Conservation (phyloP, 768 basidiomycete species). For the Podaxis mareebaensis region DNA sequence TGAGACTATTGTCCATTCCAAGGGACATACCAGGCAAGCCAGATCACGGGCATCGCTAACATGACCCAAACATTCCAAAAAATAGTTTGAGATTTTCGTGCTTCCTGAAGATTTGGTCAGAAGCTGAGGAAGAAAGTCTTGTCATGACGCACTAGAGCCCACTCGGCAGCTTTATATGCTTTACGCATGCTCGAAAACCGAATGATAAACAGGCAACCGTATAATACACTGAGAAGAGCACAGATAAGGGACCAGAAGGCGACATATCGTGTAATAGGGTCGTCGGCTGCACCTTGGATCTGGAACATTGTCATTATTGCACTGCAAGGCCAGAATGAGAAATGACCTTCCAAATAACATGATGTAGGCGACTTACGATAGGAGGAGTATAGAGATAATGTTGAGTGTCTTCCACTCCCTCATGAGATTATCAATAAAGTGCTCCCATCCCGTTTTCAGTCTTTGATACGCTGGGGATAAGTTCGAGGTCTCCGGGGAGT, state of each 20-base stretch:
- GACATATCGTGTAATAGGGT: slow-evolving; percentile 53
- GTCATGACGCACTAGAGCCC: slow-evolving; percentile 47
- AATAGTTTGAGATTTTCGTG: slow-evolving; percentile 34
- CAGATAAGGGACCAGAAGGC: slow-evolving; percentile 51
- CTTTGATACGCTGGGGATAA: slow-evolving; percentile 21
- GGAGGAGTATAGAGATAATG: slow-evolving; percentile 28
- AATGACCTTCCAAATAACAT: too few species aligned
- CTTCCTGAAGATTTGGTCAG: slow-evolving; percentile 39
- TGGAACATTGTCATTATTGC: slow-evolving; percentile 34
- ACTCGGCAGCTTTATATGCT: slow-evolving; percentile 59
- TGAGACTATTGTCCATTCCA: background rate
- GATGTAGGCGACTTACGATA: slow-evolving; percentile 9
- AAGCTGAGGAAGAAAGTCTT: background rate
- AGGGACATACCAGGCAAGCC: slow-evolving; percentile 52
- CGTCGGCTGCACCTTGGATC: slow-evolving; percentile 37
- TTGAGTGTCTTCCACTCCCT: slow-evolving; percentile 33
- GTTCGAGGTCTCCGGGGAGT: slow-evolving; percentile 13
- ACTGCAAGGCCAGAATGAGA: slow-evolving; percentile 14
- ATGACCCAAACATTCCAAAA: slow-evolving; percentile 68
- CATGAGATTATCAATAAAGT: slow-evolving; percentile 29
- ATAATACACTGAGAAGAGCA: slow-evolving; percentile 14
- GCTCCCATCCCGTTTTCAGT: slow-evolving; percentile 26
- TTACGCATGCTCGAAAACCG: slow-evolving; percentile 15
- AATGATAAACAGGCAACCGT: slow-evolving; percentile 15
- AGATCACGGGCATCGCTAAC: slow-evolving; percentile 59